These are phyloP conservation scores for Wakefieldia striispora DNA, from an alignment of 768 basidiomycete genomes.

Conservation along the genomic window DNA sequence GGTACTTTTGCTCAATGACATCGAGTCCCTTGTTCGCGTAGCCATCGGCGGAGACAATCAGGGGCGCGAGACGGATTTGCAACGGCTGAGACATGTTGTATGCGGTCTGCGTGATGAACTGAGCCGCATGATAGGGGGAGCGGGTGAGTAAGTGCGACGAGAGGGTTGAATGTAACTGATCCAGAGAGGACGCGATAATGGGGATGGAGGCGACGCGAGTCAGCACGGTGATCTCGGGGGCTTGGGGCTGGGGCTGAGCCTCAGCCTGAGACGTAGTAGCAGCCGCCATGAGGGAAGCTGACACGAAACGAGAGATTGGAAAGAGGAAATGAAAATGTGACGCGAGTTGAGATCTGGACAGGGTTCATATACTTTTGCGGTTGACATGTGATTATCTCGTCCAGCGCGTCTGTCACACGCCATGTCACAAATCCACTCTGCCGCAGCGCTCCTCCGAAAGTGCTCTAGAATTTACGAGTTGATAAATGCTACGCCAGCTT, in stretches of 20 bases:
- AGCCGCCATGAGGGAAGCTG: slow-evolving; percentile 34
- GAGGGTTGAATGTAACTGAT: slow-evolving; percentile 58
- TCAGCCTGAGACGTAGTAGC: slow-evolving; percentile 25
- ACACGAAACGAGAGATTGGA: not conserved
- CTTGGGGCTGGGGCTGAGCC: slow-evolving; percentile 16
- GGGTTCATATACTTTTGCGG: slow-evolving; percentile 27
- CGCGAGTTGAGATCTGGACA: slow-evolving; percentile 12
- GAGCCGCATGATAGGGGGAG: slow-evolving; percentile 64
- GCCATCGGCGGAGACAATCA: slow-evolving; percentile 62
- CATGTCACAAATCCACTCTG: slow-evolving; percentile 16
- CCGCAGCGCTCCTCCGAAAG: too few relatives aligned
- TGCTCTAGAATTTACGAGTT: too few relatives aligned
- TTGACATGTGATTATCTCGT: slow-evolving; percentile 24
- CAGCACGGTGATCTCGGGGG: slow-evolving; percentile 60
- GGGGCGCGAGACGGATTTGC: slow-evolving; percentile 61
- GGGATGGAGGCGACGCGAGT: slow-evolving; percentile 71
- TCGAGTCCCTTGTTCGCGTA: slow-evolving; percentile 75
- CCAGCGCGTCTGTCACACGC: slow-evolving; percentile 21
- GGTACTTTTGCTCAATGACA: slow-evolving; percentile 67
- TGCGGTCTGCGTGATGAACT: slow-evolving; percentile 55
- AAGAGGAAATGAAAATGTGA: slow-evolving; percentile 3
- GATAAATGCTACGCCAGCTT: too few relatives aligned
- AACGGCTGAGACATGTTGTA: slow-evolving; percentile 65
- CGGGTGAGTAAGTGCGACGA: slow-evolving; percentile 59
- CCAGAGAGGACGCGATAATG: slow-evolving; percentile 61